These are phyloP conservation scores for Botrytis medusae DNA, from an alignment of 2,329 filamentous ascomycete genomes.

Conservation along the genomic window DNA sequence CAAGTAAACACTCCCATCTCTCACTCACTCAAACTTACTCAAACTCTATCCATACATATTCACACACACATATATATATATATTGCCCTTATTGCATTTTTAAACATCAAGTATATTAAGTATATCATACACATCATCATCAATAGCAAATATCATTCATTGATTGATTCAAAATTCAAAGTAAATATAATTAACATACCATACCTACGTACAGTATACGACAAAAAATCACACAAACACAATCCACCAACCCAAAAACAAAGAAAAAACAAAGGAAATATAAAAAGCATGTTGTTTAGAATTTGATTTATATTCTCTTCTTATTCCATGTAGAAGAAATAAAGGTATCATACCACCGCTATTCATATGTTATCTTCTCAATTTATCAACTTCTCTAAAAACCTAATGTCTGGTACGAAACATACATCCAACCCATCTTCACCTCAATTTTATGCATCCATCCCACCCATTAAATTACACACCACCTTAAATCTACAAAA, in stretches of 20 bases:
- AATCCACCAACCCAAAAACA: background rate
- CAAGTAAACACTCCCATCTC: too few relatives aligned
- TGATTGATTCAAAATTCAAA: background rate
- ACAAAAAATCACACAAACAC: background rate
- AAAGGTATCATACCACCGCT: conserved; percentile 9
- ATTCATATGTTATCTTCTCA: background rate
- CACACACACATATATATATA: too few relatives aligned
- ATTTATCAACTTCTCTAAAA: background rate
- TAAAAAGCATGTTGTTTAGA: background rate
- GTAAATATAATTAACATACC: background rate
- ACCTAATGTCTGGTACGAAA: background rate
- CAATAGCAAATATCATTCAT: background rate
- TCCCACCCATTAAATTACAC: conserved; percentile 14
- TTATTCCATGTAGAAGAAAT: background rate
- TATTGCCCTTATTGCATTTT: too few relatives aligned
- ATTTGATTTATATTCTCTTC: background rate
- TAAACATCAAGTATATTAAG: too few relatives aligned
- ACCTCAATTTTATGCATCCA: background rate
- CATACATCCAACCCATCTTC: conserved; percentile 15
- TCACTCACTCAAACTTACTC: too few relatives aligned
- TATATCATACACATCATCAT: background rate
- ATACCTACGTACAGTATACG: background rate
- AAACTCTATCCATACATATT: too few relatives aligned
- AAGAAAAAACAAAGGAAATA: background rate
- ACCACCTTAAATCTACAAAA: conserved; percentile 24